These are phyloP conservation scores for Amphichorda felina DNA, from an alignment of 2,329 filamentous ascomycete species.

Conservation along the genomic window DNA sequence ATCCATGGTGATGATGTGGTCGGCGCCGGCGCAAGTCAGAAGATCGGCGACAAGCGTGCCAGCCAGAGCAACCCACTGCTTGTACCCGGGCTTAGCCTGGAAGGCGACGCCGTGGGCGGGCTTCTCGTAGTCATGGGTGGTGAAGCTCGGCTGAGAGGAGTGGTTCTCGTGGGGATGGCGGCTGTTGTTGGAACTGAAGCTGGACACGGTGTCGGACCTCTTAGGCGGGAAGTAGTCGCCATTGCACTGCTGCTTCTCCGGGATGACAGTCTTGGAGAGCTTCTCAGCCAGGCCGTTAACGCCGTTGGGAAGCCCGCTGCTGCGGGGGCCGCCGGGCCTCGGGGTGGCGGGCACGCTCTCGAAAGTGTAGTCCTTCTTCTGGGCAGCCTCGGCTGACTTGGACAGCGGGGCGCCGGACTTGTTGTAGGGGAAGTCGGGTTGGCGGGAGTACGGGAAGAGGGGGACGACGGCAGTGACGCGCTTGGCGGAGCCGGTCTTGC, in stretches of 20 bases:
- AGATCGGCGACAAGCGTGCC: slow-evolving; percentile 91
- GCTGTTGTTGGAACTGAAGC: slow-evolving; percentile 17
- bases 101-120: slow-evolving; percentile 41
- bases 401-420: slow-evolving; percentile 83
- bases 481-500: slow-evolving; percentile 86
- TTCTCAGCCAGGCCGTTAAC: slow-evolving; percentile 59
- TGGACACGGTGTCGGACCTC: slow-evolving; percentile 22
- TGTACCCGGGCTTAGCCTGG: slow-evolving; percentile 83
- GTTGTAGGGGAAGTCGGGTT: slow-evolving; percentile 94
- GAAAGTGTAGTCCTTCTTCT: slow-evolving; percentile 63
- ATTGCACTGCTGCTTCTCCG: slow-evolving; percentile 24
- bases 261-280: slow-evolving; percentile 55
- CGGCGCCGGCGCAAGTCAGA: slow-evolving; percentile 86
- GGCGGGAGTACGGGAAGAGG: slow-evolving; percentile 91
- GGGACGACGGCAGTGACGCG: slow-evolving; percentile 89
- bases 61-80: slow-evolving; percentile 96
- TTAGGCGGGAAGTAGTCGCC: slow-evolving; percentile 19
- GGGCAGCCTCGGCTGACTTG: slow-evolving; percentile 34
- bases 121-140: slow-evolving; percentile 55
- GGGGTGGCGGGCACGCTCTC: slow-evolving; percentile 87
- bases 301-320: slow-evolving; percentile 52
- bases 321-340: slow-evolving; percentile 57
- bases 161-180: slow-evolving; percentile 22
- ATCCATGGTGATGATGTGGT: slow-evolving; percentile 97
- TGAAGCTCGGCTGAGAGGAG: slow-evolving; percentile 35